phyloP scores from a whole-genome alignment of 2,329 filamentous ascomycete genomes.

The Drechslerella dactyloides region DNA sequence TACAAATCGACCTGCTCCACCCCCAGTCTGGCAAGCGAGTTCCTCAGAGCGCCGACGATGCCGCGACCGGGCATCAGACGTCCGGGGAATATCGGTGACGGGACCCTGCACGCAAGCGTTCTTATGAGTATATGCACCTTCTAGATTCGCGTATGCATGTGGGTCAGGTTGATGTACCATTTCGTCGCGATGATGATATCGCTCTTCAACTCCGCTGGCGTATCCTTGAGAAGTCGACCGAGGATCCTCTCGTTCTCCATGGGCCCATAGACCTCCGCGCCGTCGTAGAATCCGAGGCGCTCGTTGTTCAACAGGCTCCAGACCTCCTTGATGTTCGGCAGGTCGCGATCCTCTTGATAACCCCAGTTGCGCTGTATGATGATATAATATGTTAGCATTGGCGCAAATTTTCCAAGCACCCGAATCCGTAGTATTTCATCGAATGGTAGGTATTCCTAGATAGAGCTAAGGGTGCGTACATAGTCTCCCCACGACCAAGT shows the following conservation, averaged over 20 bases:
- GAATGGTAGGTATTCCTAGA: not conserved
- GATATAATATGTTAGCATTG: not conserved
- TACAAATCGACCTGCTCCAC: slow-evolving; percentile 56
- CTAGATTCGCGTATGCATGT: too few relatives aligned
- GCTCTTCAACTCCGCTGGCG: slow-evolving; percentile 55
- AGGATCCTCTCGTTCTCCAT: slow-evolving; percentile 60
- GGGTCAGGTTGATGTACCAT: slow-evolving; percentile 55
- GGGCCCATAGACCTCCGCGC: slow-evolving; percentile 60
- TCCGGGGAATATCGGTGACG: slow-evolving; percentile 58
- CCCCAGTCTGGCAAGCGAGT: slow-evolving; percentile 58
- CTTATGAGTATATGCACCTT: too few relatives aligned
- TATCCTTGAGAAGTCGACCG: slow-evolving; percentile 58
- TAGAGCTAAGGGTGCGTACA: slow-evolving; percentile 3
- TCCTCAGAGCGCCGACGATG: slow-evolving; percentile 58
- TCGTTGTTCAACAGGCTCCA: slow-evolving; percentile 58
- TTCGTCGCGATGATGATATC: slow-evolving; percentile 43
- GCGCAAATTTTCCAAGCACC: too few relatives aligned
- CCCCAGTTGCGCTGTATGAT: slow-evolving; percentile 29
- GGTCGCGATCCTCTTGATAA: slow-evolving; percentile 32
- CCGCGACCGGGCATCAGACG: slow-evolving; percentile 57
- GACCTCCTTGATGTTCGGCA: slow-evolving; percentile 55
- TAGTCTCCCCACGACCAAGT: slow-evolving; percentile 47
- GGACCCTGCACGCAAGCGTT: too few relatives aligned
- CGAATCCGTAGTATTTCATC: too few relatives aligned
- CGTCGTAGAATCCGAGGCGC: slow-evolving; percentile 60